Base-by-base conservation (phyloP, 345 rosid species). In the Moricandia moricandioides region DNA sequence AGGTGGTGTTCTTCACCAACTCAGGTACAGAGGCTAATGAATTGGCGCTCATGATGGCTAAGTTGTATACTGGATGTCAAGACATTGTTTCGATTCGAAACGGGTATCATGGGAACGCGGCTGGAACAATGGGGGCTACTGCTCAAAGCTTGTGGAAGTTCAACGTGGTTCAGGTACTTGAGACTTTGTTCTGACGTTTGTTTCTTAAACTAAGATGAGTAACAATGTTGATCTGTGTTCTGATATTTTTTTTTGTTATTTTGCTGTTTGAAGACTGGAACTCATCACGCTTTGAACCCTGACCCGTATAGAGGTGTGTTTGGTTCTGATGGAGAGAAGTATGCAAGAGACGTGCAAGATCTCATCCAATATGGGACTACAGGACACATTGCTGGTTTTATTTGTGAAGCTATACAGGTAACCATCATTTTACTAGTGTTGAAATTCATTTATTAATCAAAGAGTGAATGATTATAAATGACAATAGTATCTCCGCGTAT, bases 11-110 rank as follows among this genome's bases (percentile, higher is more conserved):
- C 73, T 91, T 96, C 81, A 92, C 99, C 5, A 96, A 96, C 77
- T 96, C 98, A 0, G 99, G 99, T 17, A 96, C 98, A 0, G 99
- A 96, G 79, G 99, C 99, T 0, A 96, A 96, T 65, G 99, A 96
- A 68, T 69, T 96, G 69, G 98, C 99, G 0, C 69, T 96, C 81
- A 96, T 96, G 99, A 92, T 92, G 47, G 95, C 98, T 1, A 91
- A 88, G 62, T 57, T 96, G 78, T 96, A 96, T 62, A 91, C 98
- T 0, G 99, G 99, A 1, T 84, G 86, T 70, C 87, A 96, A 56
- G 99, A 92, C 55, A 85, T 96, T 70, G 89, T 96, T 34, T 91
- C 52, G 0, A 61, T 96, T 65, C 84, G 99, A 81, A 92, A 92
- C 13, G 92, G 88, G 0, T 96, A 96, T 82, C 99, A 96, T 62